These are phyloP conservation scores for Pestalotiopsis sp. DNA, from an alignment of 2,329 filamentous ascomycete genomes.

Conservation along the genomic window DNA sequence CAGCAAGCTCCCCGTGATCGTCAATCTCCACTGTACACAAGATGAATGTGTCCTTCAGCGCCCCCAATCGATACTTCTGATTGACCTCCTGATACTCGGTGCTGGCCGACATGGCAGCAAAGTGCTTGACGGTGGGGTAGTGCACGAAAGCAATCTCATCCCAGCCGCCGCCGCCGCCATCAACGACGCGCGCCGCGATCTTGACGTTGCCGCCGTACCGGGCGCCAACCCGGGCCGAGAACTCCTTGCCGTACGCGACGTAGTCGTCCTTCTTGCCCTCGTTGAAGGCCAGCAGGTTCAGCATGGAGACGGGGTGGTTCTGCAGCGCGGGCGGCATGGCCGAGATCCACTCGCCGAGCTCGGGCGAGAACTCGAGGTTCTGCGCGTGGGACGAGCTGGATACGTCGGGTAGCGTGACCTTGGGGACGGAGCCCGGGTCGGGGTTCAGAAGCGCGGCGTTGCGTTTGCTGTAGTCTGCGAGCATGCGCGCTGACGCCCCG, in stretches of 20 bases:
- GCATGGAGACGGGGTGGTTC: slow-evolving; percentile 59
- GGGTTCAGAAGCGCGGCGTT: slow-evolving; percentile 22
- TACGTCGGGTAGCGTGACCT: slow-evolving; percentile 12
- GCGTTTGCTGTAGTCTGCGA: slow-evolving; percentile 19
- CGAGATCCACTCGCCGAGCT: slow-evolving; percentile 53
- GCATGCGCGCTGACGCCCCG: slow-evolving; percentile 23
- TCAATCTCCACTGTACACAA: slow-evolving; percentile 27
- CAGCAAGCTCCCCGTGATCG: slow-evolving; percentile 21
- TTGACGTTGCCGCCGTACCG: slow-evolving; percentile 61
- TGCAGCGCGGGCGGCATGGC: slow-evolving; percentile 19
- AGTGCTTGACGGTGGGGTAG: slow-evolving; percentile 64
- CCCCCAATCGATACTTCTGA: slow-evolving; percentile 22
- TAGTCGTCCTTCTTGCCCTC: slow-evolving; percentile 54
- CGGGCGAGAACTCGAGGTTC: slow-evolving; percentile 55
- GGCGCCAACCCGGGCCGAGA: slow-evolving; percentile 49
- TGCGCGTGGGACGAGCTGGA: slow-evolving; percentile 30
- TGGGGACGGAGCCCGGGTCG: slow-evolving; percentile 11
- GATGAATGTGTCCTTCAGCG: slow-evolving; percentile 29
- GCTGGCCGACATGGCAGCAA: slow-evolving; percentile 51
- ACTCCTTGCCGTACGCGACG: slow-evolving; percentile 59
- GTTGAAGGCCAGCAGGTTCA: slow-evolving; percentile 64
- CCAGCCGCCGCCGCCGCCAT: slow-evolving; percentile 44
- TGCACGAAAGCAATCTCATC: slow-evolving; percentile 68
- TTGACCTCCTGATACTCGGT: slow-evolving; percentile 28
- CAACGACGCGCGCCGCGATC: slow-evolving; percentile 60